Percentiles rank a stretch among this genome's conserved stretches.
These are phyloP conservation scores for Globomyces pollinis-pini DNA, from an alignment of 192 early-diverging fungal genomes.

Conservation along the genomic window DNA sequence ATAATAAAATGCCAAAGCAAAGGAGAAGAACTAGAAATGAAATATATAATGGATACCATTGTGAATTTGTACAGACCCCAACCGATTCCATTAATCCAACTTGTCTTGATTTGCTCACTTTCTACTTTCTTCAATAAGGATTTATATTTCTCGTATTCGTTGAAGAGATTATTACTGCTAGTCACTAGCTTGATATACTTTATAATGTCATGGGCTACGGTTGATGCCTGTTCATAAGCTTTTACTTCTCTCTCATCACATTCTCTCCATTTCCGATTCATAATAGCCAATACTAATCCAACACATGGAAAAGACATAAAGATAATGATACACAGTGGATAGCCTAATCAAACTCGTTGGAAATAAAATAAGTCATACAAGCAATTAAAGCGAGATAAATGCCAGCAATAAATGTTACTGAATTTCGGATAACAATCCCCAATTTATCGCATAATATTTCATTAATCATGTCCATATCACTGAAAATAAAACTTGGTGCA, in stretches of 20 bases:
- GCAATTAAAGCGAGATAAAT: background rate
- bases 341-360: background rate
- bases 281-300: background rate
- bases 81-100: background rate
- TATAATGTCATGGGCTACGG: background rate
- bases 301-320: background rate
- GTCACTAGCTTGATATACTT: background rate
- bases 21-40: background rate
- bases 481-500: background rate
- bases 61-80: background rate
- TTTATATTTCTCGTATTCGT: background rate
- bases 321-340: background rate
- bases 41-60: too few relatives aligned
- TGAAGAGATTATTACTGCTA: background rate
- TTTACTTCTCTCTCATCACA: background rate
- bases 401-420: background rate
- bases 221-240: background rate
- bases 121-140: background rate
- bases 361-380: background rate
- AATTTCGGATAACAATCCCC: background rate
- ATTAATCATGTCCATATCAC: background rate
- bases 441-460: background rate
- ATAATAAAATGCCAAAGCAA: background rate
- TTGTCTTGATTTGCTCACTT: background rate
- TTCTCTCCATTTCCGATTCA: background rate